Evolutionary conservation across 176 grass and related monocot species (phyloP).

Genomic region (Phoenix dactylifera): DNA sequence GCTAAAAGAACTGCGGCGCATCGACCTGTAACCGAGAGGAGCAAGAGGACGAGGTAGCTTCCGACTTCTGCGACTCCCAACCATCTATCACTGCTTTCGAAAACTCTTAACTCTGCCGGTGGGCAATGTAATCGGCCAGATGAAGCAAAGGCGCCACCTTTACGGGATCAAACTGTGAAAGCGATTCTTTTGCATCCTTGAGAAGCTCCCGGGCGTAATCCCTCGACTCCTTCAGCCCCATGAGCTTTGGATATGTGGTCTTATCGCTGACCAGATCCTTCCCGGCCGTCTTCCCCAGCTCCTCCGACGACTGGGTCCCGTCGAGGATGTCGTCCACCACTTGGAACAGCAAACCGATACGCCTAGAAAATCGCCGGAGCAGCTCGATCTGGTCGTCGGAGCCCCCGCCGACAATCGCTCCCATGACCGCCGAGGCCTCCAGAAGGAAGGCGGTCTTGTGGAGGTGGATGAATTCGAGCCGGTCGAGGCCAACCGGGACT

Average conservation of each 20-base stretch:
- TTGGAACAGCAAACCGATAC: conserved; percentile 73
- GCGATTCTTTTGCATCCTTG: conserved; percentile 39
- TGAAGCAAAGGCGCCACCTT: conserved; percentile 62
- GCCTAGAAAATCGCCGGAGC: conserved; percentile 46
- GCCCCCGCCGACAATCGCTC: conserved; percentile 58
- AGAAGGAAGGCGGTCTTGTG: conserved; percentile 82
- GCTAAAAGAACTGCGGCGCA: no score
- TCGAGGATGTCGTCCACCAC: conserved; percentile 90
- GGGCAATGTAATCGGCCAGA: conserved; percentile 69
- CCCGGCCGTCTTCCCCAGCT: conserved; percentile 71
- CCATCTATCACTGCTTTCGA: not conserved
- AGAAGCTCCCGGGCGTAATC: conserved; percentile 62
- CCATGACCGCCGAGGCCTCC: conserved; percentile 65
- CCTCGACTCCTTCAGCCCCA: conserved; percentile 54
- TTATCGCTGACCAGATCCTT: conserved; percentile 80
- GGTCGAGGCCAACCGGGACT: conserved; percentile 37
- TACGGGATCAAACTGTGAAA: conserved; percentile 43
- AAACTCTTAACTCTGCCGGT: conserved; percentile 44
- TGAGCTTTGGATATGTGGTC: conserved; percentile 67
- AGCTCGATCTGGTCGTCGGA: conserved; percentile 49
- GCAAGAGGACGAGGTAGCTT: no score
- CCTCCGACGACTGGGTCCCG: conserved; percentile 62
- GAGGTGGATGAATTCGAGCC: conserved; percentile 74
- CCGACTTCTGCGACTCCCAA: no score
- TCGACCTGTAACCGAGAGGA: no score